A percentile compares a stretch with the other conserved stretches of the same genome.
These are phyloP conservation scores for Pichia thaimueangensis DNA, from an alignment of 805 yeast species.

Conservation along the genomic window DNA sequence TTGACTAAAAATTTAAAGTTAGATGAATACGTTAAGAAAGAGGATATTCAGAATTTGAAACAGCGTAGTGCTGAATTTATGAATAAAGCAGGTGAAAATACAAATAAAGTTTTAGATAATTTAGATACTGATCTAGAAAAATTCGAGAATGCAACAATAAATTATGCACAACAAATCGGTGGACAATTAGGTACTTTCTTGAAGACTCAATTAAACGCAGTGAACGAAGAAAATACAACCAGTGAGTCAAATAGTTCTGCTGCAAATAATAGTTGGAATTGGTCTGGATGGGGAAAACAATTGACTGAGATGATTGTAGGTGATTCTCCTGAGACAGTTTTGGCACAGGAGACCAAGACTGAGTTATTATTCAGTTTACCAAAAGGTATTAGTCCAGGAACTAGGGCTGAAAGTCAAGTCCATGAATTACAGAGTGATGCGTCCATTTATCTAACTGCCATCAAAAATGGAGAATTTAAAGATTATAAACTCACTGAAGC, in stretches of 20 bases:
- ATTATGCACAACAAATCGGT: slow-evolving; percentile 53
- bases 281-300: slow-evolving; percentile 11
- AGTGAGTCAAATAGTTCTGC: slow-evolving; percentile 14
- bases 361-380: slow-evolving; percentile 41
- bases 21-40: slow-evolving; percentile 13
- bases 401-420: slow-evolving; percentile 59
- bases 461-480: slow-evolving; percentile 31
- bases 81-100: slow-evolving; percentile 30
- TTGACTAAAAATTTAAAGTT: slow-evolving; percentile 16
- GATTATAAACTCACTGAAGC: slow-evolving; percentile 39
- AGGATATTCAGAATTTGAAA: slow-evolving; percentile 21
- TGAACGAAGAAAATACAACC: background rate
- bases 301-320: slow-evolving; percentile 3
- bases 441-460: slow-evolving; percentile 35
- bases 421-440: slow-evolving; percentile 46
- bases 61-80: slow-evolving; percentile 23
- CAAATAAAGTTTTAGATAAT: slow-evolving; percentile 61
- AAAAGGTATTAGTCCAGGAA: slow-evolving; percentile 34
- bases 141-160: slow-evolving; percentile 64
- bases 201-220: slow-evolving; percentile 5
- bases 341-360: slow-evolving; percentile 29
- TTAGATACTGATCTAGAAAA: slow-evolving; percentile 69
- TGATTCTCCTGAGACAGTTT: slow-evolving; percentile 11
- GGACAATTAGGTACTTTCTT: slow-evolving; percentile 51
- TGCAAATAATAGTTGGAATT: slow-evolving; percentile 4